Percentiles rank a stretch among this genome's conserved stretches.
Conservation (phyloP, 2,329 filamentous ascomycete genomes). For the Ceratocystis harringtonii region DNA sequence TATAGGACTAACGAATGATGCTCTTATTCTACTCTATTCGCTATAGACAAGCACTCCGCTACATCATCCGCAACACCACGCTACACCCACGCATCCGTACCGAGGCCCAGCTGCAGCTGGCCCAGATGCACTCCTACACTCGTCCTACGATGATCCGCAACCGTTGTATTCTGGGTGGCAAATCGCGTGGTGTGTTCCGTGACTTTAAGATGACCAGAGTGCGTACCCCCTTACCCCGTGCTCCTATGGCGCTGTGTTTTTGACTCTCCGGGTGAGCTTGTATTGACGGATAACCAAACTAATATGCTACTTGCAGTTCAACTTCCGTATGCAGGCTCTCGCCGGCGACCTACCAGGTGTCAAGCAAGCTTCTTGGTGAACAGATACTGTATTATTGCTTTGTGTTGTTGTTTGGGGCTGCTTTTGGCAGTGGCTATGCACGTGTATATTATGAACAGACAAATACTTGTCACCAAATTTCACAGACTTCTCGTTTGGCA, state of each 20-base stretch:
- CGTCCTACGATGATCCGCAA: slow-evolving; percentile 87
- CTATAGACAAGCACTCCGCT: slow-evolving; percentile 72
- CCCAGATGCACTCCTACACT: slow-evolving; percentile 93
- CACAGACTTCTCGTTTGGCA: background rate
- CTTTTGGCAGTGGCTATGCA: background rate
- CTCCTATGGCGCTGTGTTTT: background rate
- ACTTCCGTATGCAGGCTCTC: slow-evolving; percentile 82
- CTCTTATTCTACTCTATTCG: slow-evolving; percentile 1
- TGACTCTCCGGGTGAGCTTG: background rate
- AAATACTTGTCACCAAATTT: background rate
- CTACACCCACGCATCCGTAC: slow-evolving; percentile 69
- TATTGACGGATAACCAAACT: background rate
- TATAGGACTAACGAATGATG: background rate
- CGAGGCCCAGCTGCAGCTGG: slow-evolving; percentile 82
- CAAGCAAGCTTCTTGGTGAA: slow-evolving; percentile 89
- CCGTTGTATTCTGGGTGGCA: slow-evolving; percentile 83
- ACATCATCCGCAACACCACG: slow-evolving; percentile 84
- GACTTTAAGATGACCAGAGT: slow-evolving; percentile 89
- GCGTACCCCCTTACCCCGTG: slow-evolving; percentile 27
- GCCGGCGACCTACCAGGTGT: slow-evolving; percentile 79
- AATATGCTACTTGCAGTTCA: slow-evolving; percentile 45
- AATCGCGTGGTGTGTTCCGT: slow-evolving; percentile 73
- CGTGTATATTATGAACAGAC: slow-evolving; percentile 16
- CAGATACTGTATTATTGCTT: slow-evolving; percentile 11
- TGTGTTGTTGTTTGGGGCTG: background rate